Conservation (phyloP, 2,329 filamentous ascomycete species). For the Massarina eburnea region DNA sequence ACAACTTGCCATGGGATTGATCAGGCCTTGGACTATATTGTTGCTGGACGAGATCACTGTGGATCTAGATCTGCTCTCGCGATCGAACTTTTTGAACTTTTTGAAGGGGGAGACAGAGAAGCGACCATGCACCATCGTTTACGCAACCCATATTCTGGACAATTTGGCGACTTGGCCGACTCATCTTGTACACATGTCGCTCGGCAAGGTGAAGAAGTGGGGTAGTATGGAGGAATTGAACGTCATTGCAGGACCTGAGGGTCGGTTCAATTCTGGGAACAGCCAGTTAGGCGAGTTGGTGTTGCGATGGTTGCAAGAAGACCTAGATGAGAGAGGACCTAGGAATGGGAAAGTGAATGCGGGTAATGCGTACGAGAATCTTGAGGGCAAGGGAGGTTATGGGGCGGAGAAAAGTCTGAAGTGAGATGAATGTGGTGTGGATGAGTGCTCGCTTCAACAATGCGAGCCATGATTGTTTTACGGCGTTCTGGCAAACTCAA, state of each 20-base stretch:
- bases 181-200: constrained; percentile 92
- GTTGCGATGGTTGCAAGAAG: constrained; percentile 80
- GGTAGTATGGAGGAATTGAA: constrained; percentile 67
- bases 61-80: constrained; percentile 84
- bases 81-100: constrained; percentile 83
- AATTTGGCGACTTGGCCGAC: constrained; percentile 94
- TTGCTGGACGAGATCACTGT: constrained; percentile 97
- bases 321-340: constrained; percentile 77
- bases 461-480: constrained; percentile 15
- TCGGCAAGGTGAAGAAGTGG: constrained; percentile 86
- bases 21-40: constrained; percentile 88
- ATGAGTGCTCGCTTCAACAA: constrained; percentile 29
- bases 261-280: constrained; percentile 62
- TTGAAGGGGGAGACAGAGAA: constrained; percentile 82
- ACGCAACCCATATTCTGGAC: constrained; percentile 96
- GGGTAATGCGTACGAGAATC: constrained; percentile 64
- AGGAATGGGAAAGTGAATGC: constrained; percentile 63
- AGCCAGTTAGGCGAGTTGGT: constrained; percentile 85
- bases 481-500: constrained; percentile 36
- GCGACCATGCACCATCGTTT: constrained; percentile 87
- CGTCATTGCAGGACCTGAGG: constrained; percentile 48
- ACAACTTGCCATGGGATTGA: constrained; percentile 91
- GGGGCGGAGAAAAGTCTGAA: constrained; percentile 54
- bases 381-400: constrained; percentile 65
- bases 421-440: background rate